phyloP scores from a whole-genome alignment of 2,329 filamentous ascomycete genomes.

The Penicillium corylophilum region DNA sequence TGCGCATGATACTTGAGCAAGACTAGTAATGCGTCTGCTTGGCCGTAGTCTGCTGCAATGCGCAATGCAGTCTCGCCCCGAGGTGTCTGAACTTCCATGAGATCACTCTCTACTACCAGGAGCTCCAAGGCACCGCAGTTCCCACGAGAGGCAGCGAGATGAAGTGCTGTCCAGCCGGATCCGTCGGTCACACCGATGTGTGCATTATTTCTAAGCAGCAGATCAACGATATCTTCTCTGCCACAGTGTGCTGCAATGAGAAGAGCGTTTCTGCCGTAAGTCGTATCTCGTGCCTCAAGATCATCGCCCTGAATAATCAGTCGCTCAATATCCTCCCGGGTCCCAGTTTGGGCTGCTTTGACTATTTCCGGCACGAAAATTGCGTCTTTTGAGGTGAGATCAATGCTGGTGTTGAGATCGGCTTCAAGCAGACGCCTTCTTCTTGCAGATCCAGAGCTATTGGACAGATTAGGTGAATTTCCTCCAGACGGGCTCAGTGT shows the following conservation, averaged over 20 bases:
- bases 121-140: constrained; percentile 30
- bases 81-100: constrained; percentile 32
- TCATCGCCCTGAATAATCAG: constrained; percentile 32
- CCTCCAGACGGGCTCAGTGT: constrained; percentile 1
- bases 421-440: constrained; percentile 23
- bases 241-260: constrained; percentile 43
- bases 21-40: constrained; percentile 32
- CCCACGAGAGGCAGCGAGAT: constrained; percentile 34
- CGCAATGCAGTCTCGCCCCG: constrained; percentile 38
- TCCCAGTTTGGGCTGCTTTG: constrained; percentile 37
- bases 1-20: constrained; percentile 33
- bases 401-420: constrained; percentile 37
- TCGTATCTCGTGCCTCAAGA: constrained; percentile 31
- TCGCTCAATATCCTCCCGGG: constrained; percentile 33
- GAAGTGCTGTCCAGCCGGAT: constrained; percentile 31
- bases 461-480: constrained; percentile 1
- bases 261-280: constrained; percentile 37
- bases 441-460: not conserved
- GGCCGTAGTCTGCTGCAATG: constrained; percentile 36
- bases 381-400: constrained; percentile 30
- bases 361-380: constrained; percentile 34
- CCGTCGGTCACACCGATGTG: constrained; percentile 31
- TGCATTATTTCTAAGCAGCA: constrained; percentile 34
- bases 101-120: constrained; percentile 27
- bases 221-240: constrained; percentile 34